Conservation (phyloP, 306 rosid genomes). For the Cicer cuneatum region DNA sequence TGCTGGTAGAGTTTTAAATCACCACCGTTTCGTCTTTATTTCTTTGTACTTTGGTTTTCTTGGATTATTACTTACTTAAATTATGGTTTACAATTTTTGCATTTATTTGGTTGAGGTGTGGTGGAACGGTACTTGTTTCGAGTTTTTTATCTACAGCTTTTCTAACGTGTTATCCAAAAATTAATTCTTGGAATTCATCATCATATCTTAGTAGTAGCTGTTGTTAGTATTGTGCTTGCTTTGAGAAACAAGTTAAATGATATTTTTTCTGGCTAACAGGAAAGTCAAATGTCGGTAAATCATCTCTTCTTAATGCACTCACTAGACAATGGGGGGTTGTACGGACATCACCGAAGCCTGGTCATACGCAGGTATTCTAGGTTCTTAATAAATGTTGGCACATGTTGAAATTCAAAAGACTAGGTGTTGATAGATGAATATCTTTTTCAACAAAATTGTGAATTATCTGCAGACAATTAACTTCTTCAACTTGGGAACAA, state of each 20-base stretch:
- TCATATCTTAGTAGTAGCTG: not conserved
- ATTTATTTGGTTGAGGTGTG: conserved; percentile 10
- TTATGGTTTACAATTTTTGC: not conserved
- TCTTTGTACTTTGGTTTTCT: conserved; percentile 20
- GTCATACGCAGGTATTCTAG: conserved; percentile 82
- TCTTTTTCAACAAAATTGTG: conserved; percentile 31
- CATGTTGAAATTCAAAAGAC: conserved; percentile 10
- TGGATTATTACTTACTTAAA: not conserved
- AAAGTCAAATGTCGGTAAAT: conserved; percentile 97
- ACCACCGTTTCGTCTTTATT: conserved; percentile 4
- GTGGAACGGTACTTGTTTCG: not conserved
- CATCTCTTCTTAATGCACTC: conserved; percentile 91
- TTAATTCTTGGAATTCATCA: not conserved
- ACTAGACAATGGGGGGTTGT: conserved; percentile 98
- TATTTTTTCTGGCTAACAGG: conserved; percentile 56
- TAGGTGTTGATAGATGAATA: conserved; percentile 9
- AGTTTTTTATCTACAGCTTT: conserved; percentile 30
- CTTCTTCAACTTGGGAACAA: conserved; percentile 79
- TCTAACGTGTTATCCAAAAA: not conserved
- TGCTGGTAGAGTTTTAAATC: conserved; percentile 68
- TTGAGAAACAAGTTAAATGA: conserved; percentile 34
- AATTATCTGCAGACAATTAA: conserved; percentile 75
- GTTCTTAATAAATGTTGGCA: conserved; percentile 5
- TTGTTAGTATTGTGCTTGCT: conserved; percentile 5
- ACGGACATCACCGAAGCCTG: conserved; percentile 91